phyloP scores from a whole-genome alignment of 495 filamentous ascomycete species.

The Staphylotrichum longicolle region DNA sequence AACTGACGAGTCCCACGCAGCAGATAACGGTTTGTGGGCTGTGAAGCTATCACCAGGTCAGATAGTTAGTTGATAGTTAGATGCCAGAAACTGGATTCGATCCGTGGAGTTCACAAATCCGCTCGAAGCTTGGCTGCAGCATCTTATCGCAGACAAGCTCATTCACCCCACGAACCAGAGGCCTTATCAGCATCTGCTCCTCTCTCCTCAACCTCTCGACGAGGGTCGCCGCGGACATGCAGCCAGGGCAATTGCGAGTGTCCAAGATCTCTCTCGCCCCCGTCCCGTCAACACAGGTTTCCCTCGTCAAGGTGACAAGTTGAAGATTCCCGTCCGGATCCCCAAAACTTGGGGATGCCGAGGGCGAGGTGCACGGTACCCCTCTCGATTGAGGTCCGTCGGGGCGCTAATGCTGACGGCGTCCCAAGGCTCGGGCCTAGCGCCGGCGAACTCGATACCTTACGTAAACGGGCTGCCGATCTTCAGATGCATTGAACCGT shows the following conservation, averaged over 20 bases:
- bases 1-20: background rate
- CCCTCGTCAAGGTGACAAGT: background rate
- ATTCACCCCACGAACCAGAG: background rate
- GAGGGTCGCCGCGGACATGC: background rate
- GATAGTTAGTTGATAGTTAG: no score
- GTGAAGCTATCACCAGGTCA: no score
- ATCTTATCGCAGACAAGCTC: background rate
- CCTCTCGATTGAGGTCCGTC: background rate
- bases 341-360: background rate
- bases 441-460: conserved; percentile 14
- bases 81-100: no score
- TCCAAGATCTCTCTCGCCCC: background rate
- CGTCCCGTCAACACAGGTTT: background rate
- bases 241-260: no score
- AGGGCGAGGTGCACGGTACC: background rate
- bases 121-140: background rate
- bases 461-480: conserved; percentile 19
- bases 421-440: conserved; percentile 9
- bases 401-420: conserved; percentile 13
- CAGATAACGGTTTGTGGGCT: no score
- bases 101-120: background rate
- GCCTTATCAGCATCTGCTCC: conserved; percentile 1
- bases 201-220: background rate
- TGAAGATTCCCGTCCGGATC: background rate
- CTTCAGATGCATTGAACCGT: conserved; percentile 4